phyloP scores from a whole-genome alignment of 129 eudicot genomes.

The Centaurea solstitialis region DNA sequence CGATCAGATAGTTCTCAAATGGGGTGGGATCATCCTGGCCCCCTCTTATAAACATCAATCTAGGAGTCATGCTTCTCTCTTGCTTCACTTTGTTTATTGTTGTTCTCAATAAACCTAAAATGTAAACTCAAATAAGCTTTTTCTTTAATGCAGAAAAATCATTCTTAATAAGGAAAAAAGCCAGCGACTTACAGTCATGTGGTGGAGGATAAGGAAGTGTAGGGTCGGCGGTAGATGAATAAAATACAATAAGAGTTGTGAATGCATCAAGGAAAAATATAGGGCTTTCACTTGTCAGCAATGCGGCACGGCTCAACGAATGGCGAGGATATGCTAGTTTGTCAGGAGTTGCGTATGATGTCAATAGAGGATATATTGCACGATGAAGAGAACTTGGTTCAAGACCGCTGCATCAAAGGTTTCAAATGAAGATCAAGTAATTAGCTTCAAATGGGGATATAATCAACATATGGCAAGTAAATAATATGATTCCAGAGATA shows the following conservation, averaged over 20 bases:
- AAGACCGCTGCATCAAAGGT: conserved; percentile 74
- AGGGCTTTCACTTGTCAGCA: conserved; percentile 94
- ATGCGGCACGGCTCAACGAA: conserved; percentile 96
- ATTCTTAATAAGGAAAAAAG: background rate
- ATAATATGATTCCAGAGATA: background rate
- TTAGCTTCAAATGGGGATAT: background rate
- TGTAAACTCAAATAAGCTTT: background rate
- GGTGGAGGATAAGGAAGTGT: conserved; percentile 97
- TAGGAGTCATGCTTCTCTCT: conserved; percentile 94
- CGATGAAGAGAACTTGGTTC: conserved; percentile 91
- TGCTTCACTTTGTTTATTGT: conserved; percentile 86
- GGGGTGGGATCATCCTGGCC: conserved; percentile 78
- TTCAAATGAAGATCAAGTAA: conserved; percentile 4
- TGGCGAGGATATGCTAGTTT: conserved; percentile 94
- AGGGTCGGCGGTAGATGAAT: conserved; percentile 90
- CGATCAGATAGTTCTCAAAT: conserved; percentile 86
- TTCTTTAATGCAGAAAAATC: conserved; percentile 2
- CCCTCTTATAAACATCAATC: conserved; percentile 74
- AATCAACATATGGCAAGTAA: background rate
- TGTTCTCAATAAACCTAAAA: conserved; percentile 71
- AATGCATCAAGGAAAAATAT: conserved; percentile 94
- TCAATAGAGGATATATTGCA: conserved; percentile 82
- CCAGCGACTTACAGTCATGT: conserved; percentile 77
- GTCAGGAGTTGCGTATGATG: conserved; percentile 88
- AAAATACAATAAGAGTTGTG: conserved; percentile 85